Base-by-base conservation (phyloP, 1,284 basidiomycete species). In the Puccinia polysora region DNA sequence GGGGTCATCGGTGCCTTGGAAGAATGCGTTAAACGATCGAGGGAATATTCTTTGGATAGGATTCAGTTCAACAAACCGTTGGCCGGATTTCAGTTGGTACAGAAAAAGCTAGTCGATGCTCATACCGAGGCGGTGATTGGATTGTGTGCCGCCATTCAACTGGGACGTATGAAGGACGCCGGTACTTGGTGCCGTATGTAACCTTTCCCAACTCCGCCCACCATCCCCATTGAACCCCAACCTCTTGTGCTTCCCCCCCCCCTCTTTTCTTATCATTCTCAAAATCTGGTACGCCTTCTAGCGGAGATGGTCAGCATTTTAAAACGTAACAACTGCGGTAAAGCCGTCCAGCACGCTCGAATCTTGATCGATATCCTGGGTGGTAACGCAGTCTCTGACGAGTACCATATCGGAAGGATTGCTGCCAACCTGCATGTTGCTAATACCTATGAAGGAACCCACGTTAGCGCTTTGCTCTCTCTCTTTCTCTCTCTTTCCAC, bases 21-120 rank as follows among this genome's bases (percentile, higher is more conserved):
- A 81, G 91, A 96, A 77, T 95, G 91, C 78, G 84, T 97, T 38
- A 80, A 84, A 53, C 86, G 86, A 62, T 86, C 94, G 0, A 85
- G 90, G 32, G 85, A 85, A 32, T 97, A 98, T 79, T 89, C 91
- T 1, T 85, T 97, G 28, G 91, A 97, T 70, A 81, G 83, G 30
- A 81, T 88, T 53, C 94, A 97, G 81, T 97, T 97, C 82, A 83
- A 86, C 43, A 86, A 89, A 40, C 92, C 93, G 0, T 84, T 97
- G 4, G 93, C 91, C 0, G 90, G 89, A 2, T 98, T 96, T 86
- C 94, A 98, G 73, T 75, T 82, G n/a, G 85, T 97, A 25, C 95
- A 97, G 81, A 95, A 95, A 85, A 98, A 97, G 81, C 84, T 98
- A 20, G 91, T 89, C 1, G 93, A 97, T 76, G 94, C 94, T 15